These are phyloP conservation scores for Trichophyton verrucosum DNA, from an alignment of 2,329 filamentous ascomycete species.

Conservation along the genomic window DNA sequence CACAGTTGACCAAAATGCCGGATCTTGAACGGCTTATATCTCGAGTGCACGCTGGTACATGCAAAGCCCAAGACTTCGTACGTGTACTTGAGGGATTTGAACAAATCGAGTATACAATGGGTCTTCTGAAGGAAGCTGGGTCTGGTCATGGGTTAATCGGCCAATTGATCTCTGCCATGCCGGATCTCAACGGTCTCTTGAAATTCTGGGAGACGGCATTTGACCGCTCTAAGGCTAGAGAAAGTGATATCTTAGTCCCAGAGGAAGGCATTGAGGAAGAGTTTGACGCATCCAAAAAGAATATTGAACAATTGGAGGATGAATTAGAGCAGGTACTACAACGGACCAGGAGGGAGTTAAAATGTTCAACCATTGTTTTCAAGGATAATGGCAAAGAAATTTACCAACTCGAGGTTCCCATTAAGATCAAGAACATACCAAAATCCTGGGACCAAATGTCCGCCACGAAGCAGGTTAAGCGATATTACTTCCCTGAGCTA, in stretches of 20 bases:
- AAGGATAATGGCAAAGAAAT: constrained; percentile 91
- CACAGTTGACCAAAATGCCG: constrained; percentile 79
- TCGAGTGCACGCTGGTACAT: constrained; percentile 82
- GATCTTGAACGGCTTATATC: constrained; percentile 91
- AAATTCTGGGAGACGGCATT: constrained; percentile 87
- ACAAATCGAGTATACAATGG: constrained; percentile 91
- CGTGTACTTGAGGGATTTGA: constrained; percentile 91
- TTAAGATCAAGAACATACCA: constrained; percentile 70
- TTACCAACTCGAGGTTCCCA: constrained; percentile 83
- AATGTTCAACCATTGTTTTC: constrained; percentile 60
- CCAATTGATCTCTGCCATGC: constrained; percentile 73
- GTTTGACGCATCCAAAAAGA: constrained; percentile 72
- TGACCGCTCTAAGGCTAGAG: constrained; percentile 64
- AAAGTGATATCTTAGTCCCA: constrained; percentile 72
- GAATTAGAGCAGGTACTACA: constrained; percentile 61
- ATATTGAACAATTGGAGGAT: constrained; percentile 61
- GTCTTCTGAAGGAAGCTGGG: constrained; percentile 59
- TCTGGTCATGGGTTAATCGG: constrained; percentile 75
- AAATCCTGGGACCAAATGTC: constrained; percentile 94
- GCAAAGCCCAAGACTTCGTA: constrained; percentile 82
- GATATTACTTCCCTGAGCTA: constrained; percentile 83
- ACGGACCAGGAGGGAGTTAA: constrained; percentile 58
- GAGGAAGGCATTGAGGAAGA: constrained; percentile 80
- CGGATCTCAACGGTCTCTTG: constrained; percentile 61
- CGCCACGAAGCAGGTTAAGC: constrained; percentile 75